These are phyloP conservation scores for Fusarium sp. DNA, from an alignment of 2,329 filamentous ascomycete species.

Conservation along the genomic window DNA sequence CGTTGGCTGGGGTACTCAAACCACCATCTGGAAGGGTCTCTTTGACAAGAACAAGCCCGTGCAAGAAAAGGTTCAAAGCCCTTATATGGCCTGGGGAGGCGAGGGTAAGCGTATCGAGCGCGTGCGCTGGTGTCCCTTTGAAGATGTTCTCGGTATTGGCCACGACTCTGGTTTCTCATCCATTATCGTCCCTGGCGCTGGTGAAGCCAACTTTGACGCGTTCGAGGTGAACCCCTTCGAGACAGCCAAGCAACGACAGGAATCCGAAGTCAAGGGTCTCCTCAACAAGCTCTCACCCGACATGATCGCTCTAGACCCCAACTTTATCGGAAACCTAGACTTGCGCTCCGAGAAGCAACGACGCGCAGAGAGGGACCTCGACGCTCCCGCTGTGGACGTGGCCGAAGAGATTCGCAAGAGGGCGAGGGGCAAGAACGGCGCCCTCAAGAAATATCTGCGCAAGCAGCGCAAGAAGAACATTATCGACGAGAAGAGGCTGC, in stretches of 20 bases:
- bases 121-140: slow-evolving; percentile 92
- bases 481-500: slow-evolving; percentile 93
- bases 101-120: slow-evolving; percentile 85
- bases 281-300: slow-evolving; percentile 96
- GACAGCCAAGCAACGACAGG: slow-evolving; percentile 90
- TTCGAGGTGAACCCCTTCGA: slow-evolving; percentile 96
- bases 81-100: slow-evolving; percentile 94
- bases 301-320: slow-evolving; percentile 95
- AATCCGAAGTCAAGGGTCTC: slow-evolving; percentile 88
- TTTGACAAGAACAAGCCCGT: slow-evolving; percentile 79
- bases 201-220: slow-evolving; percentile 95
- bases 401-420: slow-evolving; percentile 78
- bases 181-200: slow-evolving; percentile 92
- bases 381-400: slow-evolving; percentile 69
- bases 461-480: slow-evolving; percentile 95
- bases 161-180: slow-evolving; percentile 91
- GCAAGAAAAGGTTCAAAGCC: slow-evolving; percentile 84
- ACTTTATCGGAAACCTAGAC: slow-evolving; percentile 91
- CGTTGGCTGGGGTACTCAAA: slow-evolving; percentile 90
- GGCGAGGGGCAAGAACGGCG: slow-evolving; percentile 89
- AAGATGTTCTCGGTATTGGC: slow-evolving; percentile 89
- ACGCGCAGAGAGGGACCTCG: slow-evolving; percentile 82
- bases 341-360: slow-evolving; percentile 82
- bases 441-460: slow-evolving; percentile 86
- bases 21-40: slow-evolving; percentile 90